Percentiles rank a stretch among this genome's conserved stretches.
These are phyloP conservation scores for Neonectria hederae DNA, from an alignment of 2,329 filamentous ascomycete genomes.

Conservation along the genomic window DNA sequence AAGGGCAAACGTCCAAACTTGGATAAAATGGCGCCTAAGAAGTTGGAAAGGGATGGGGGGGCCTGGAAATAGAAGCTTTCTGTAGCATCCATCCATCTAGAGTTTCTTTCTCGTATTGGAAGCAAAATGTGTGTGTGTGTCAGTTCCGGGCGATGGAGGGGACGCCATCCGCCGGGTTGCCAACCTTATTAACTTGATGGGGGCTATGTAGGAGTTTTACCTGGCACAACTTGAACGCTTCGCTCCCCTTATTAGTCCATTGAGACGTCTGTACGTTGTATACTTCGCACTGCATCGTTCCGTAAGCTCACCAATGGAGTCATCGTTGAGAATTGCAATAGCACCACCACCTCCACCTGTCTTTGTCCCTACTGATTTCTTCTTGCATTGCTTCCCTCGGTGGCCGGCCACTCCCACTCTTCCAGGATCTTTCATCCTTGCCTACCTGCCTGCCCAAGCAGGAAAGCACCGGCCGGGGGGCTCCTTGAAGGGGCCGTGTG, in stretches of 20 bases:
- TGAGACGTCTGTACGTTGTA: background rate
- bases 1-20: background rate
- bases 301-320: background rate
- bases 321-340: too few relatives aligned
- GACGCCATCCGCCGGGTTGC: background rate
- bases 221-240: too few relatives aligned
- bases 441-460: background rate
- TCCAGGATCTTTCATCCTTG: background rate
- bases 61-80: conserved; percentile 1
- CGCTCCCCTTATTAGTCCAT: background rate
- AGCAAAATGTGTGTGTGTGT: background rate
- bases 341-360: too few relatives aligned
- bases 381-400: too few relatives aligned
- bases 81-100: background rate
- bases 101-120: conserved; percentile 1
- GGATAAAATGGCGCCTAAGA: background rate
- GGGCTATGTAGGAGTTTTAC: background rate
- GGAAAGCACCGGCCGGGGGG: conserved; percentile 2
- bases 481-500: background rate
- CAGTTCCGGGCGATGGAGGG: background rate
- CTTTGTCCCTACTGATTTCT: background rate
- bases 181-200: background rate
- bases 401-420: background rate
- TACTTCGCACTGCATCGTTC: background rate
- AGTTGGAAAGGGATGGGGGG: background rate